These are phyloP conservation scores for Trypanosomatidae sp. DNA, from an alignment of 208 protist genomes.

Conservation along the genomic window DNA sequence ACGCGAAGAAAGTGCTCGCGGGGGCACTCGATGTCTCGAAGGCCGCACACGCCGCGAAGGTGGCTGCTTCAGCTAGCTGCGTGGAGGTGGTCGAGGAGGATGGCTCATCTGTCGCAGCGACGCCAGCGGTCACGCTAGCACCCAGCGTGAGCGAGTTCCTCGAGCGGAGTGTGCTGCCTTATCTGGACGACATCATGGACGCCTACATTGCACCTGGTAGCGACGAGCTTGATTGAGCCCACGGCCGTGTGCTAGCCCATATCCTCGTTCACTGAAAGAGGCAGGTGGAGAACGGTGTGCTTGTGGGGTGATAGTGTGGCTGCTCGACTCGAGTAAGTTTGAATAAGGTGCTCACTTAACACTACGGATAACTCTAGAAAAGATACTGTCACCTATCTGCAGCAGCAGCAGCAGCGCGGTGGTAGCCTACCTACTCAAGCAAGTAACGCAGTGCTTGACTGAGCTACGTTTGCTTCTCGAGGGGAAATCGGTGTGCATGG, in stretches of 20 bases:
- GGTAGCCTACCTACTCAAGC: background rate
- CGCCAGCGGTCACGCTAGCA: constrained; percentile 13
- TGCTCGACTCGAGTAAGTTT: background rate
- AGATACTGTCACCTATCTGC: background rate
- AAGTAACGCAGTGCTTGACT: background rate
- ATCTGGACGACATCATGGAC: constrained; percentile 80
- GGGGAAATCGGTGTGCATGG: background rate
- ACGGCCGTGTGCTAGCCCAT: background rate
- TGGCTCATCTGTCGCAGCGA: constrained; percentile 7
- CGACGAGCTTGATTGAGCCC: constrained; percentile 58
- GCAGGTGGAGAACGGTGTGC: background rate
- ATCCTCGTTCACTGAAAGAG: background rate
- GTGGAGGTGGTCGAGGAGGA: constrained; percentile 41
- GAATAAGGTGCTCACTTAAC: background rate
- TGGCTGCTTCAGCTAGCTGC: background rate
- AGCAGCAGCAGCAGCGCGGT: background rate
- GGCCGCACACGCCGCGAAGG: constrained; percentile 9
- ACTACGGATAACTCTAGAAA: background rate
- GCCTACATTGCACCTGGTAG: constrained; percentile 71
- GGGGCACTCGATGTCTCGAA: constrained; percentile 30
- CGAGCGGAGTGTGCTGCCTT: constrained; percentile 62
- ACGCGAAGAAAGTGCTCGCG: constrained; percentile 67
- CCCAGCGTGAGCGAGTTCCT: constrained; percentile 41
- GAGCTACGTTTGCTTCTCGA: too few species aligned
- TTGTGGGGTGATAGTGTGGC: background rate